Conservation (phyloP, 805 yeast genomes). For the Candida hispaniensis region DNA sequence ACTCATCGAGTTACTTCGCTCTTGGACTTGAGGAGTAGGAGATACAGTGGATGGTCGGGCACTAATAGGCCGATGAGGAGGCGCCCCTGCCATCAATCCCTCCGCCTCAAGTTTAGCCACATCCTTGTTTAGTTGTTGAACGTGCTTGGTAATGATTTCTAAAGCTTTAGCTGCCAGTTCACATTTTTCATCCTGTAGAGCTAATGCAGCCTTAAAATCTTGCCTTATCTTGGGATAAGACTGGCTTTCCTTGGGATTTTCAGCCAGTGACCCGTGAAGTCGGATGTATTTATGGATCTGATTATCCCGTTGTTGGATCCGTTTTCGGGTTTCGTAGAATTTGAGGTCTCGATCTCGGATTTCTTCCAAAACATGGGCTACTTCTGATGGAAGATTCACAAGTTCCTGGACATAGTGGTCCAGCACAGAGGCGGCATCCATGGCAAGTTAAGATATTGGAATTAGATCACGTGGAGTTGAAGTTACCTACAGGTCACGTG, state of each 20-base stretch:
- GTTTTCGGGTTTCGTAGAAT: conserved; percentile 53
- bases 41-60: conserved; percentile 18
- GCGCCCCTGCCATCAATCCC: conserved; percentile 50
- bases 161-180: conserved; percentile 75
- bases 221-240: conserved; percentile 55
- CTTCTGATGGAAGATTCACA: conserved; percentile 79
- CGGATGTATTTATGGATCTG: conserved; percentile 73
- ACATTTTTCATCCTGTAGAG: conserved; percentile 67
- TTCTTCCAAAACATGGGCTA: conserved; percentile 71
- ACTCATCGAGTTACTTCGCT: conserved; percentile 14
- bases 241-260: conserved; percentile 70
- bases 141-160: conserved; percentile 63
- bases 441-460: conserved; percentile 24
- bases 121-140: conserved; percentile 61
- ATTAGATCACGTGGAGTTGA: conserved; percentile 6
- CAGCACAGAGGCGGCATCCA: conserved; percentile 84
- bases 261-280: conserved; percentile 69
- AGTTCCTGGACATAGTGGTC: conserved; percentile 55
- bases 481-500: too few relatives aligned
- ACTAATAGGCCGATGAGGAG: conserved; percentile 9
- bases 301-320: conserved; percentile 61
- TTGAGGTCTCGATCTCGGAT: conserved; percentile 57
- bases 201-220: conserved; percentile 49
- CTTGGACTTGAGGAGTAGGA: conserved; percentile 17
- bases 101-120: conserved; percentile 66